Evolutionary conservation across 306 rosid species (phyloP).

Genomic region (Citrullus colocynthis): DNA sequence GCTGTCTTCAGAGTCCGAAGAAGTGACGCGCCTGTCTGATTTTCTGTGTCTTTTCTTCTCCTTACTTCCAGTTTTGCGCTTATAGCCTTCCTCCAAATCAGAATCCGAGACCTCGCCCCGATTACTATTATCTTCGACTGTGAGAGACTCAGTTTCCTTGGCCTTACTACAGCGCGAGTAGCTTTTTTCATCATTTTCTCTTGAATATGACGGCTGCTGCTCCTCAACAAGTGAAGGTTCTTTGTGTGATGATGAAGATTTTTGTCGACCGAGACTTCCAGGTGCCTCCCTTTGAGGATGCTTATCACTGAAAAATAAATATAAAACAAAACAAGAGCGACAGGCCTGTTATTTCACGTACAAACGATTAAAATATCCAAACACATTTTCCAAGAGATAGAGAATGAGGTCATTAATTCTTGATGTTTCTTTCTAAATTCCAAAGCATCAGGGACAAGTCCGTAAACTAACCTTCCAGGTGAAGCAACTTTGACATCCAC

Average conservation of each 20-base stretch:
- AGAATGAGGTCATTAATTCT: conserved; percentile 16
- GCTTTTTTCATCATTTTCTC: conserved; percentile 37
- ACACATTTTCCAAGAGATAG: not conserved
- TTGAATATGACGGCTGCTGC: conserved; percentile 25
- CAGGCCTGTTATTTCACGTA: not conserved
- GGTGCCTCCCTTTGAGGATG: conserved; percentile 10
- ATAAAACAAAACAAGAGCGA: not conserved
- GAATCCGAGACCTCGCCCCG: conserved; percentile 33
- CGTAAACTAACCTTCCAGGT: conserved; percentile 34
- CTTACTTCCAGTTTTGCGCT: conserved; percentile 38
- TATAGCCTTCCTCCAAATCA: conserved; percentile 54
- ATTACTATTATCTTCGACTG: conserved; percentile 25
- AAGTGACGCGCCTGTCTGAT: conserved; percentile 42
- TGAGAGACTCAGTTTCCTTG: conserved; percentile 25
- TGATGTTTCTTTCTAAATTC: conserved; percentile 28
- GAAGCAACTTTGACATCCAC: conserved; percentile 29
- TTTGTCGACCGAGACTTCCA: conserved; percentile 18
- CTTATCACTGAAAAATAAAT: not conserved
- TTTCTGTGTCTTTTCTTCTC: conserved; percentile 64
- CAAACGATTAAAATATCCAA: not conserved
- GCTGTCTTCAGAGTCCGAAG: conserved; percentile 60
- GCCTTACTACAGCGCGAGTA: conserved; percentile 21
- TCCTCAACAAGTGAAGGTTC: conserved; percentile 31
- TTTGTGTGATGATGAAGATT: conserved; percentile 25
- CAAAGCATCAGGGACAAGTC: conserved; percentile 15